Conservation (phyloP, 78 protist species). For the Dictyostelium purpureum region DNA sequence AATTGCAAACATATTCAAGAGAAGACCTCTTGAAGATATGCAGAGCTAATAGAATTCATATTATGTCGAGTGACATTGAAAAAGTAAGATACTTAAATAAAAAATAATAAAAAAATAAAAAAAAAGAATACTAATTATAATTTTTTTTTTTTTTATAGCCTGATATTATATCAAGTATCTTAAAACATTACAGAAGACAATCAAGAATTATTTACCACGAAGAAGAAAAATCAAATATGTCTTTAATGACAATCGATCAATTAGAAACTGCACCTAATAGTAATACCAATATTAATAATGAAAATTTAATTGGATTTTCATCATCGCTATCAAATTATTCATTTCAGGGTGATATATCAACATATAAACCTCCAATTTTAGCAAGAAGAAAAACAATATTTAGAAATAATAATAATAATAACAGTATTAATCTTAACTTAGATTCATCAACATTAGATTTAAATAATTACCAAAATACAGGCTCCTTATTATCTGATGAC, state of each 20-base stretch:
- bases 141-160: neutral
- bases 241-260: slow-evolving; percentile 12
- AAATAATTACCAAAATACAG: slow-evolving; percentile 18
- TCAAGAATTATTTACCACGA: slow-evolving; percentile 10
- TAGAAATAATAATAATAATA: neutral
- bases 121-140: neutral
- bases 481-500: slow-evolving; percentile 1
- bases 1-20: neutral
- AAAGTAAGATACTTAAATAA: neutral
- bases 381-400: slow-evolving; percentile 16
- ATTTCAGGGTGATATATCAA: neutral
- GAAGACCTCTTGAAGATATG: slow-evolving; percentile 25
- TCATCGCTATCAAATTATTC: neutral
- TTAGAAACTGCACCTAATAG: neutral
- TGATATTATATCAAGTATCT: neutral
- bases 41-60: slow-evolving; percentile 3
- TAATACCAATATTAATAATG: neutral
- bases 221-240: neutral
- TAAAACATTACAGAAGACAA: slow-evolving; percentile 19
- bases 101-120: neutral
- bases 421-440: neutral
- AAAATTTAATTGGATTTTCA: neutral
- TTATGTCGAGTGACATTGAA: neutral
- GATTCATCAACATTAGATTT: neutral
- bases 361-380: slow-evolving; percentile 17